Conservation (phyloP, 2,329 filamentous ascomycete genomes). For the Colletotrichum gloeosporioides region DNA sequence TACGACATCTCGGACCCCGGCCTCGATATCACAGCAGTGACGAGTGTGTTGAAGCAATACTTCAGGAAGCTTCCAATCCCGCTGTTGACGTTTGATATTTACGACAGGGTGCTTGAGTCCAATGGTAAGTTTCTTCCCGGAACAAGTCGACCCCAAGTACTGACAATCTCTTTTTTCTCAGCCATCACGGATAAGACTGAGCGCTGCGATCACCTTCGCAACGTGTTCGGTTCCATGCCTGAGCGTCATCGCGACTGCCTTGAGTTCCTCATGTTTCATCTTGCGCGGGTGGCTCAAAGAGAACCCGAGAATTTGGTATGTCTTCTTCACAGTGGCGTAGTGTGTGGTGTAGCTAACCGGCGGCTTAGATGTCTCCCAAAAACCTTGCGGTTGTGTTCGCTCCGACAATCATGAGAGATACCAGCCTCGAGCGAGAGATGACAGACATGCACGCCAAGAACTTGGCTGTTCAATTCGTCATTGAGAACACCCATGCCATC, state of each 20-base stretch:
- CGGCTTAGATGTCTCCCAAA: slow-evolving; percentile 83
- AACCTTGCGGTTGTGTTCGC: slow-evolving; percentile 98
- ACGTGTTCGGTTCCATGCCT: slow-evolving; percentile 79
- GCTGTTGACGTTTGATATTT: slow-evolving; percentile 89
- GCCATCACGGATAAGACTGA: slow-evolving; percentile 70
- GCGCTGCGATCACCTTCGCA: slow-evolving; percentile 73
- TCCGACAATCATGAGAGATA: slow-evolving; percentile 94
- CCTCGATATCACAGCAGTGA: slow-evolving; percentile 95
- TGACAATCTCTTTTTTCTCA: slow-evolving; percentile 36
- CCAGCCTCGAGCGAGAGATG: slow-evolving; percentile 91
- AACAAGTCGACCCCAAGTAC: slow-evolving; percentile 21
- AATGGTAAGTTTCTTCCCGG: slow-evolving; percentile 59
- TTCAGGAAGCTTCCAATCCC: slow-evolving; percentile 92
- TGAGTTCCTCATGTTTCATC: slow-evolving; percentile 92
- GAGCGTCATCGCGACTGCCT: slow-evolving; percentile 86
- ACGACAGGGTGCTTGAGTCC: slow-evolving; percentile 86
- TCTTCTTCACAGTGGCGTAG: slow-evolving; percentile 10
- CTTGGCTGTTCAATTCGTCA: slow-evolving; percentile 86
- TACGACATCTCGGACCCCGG: slow-evolving; percentile 94
- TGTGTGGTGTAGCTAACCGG: not conserved
- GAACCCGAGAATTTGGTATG: slow-evolving; percentile 84
- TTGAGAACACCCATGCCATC: slow-evolving; percentile 86
- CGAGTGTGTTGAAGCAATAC: slow-evolving; percentile 95
- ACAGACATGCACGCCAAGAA: slow-evolving; percentile 96
- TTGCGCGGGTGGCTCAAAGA: slow-evolving; percentile 82